Percentiles rank a stretch among this genome's conserved stretches.
Evolutionary conservation across 768 basidiomycete genomes (phyloP).

Genomic region (Xerocomellus amylosporus): DNA sequence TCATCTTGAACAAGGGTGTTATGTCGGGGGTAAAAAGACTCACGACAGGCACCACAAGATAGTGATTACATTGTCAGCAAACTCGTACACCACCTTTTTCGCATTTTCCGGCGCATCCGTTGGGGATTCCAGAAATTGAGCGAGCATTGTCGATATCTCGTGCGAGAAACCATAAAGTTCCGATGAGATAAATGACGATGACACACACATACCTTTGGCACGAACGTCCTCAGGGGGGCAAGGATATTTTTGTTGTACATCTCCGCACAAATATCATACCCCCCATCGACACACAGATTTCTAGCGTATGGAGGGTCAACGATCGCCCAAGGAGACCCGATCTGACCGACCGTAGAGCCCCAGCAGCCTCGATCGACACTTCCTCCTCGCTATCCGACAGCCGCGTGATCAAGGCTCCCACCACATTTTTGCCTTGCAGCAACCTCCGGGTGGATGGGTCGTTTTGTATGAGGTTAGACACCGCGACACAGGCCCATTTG

Average conservation of each 20-base stretch:
- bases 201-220: slow-evolving; percentile 61
- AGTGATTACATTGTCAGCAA: slow-evolving; percentile 91
- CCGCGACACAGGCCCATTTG: slow-evolving; percentile 94
- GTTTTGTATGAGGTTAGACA: slow-evolving; percentile 94
- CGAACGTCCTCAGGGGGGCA: slow-evolving; percentile 67
- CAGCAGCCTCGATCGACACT: slow-evolving; percentile 85
- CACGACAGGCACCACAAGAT: slow-evolving; percentile 93
- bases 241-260: slow-evolving; percentile 97
- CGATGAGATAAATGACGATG: neutral
- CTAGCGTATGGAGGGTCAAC: slow-evolving; percentile 39
- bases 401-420: slow-evolving; percentile 82
- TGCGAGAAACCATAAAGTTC: neutral
- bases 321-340: neutral
- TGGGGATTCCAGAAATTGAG: slow-evolving; percentile 61
- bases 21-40: slow-evolving; percentile 36
- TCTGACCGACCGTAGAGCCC: slow-evolving; percentile 70
- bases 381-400: slow-evolving; percentile 88
- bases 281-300: slow-evolving; percentile 93
- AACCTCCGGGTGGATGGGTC: slow-evolving; percentile 89
- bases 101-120: slow-evolving; percentile 65
- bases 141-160: slow-evolving; percentile 72
- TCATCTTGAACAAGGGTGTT: slow-evolving; percentile 20
- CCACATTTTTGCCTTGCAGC: slow-evolving; percentile 87
- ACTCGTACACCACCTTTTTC: slow-evolving; percentile 76
- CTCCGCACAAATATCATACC: slow-evolving; percentile 92